phyloP scores from a whole-genome alignment of 306 rosid species.

The Prunus dulcis region DNA sequence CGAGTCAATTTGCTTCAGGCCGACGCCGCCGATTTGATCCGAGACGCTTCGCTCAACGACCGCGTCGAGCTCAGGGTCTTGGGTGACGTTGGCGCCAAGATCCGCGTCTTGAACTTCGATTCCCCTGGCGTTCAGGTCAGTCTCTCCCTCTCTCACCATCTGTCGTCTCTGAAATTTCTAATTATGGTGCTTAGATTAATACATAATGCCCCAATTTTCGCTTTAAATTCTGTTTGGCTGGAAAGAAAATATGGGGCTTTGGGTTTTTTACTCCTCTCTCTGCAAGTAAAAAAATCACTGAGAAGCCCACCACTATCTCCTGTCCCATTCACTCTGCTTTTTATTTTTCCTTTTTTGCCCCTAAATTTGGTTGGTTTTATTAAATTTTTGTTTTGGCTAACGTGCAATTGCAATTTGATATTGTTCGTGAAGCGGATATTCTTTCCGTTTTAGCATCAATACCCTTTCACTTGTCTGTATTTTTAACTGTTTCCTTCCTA shows the following conservation, averaged over 20 bases:
- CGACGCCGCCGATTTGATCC: slow-evolving; percentile 73
- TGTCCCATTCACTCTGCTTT: not conserved
- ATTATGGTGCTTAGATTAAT: not conserved
- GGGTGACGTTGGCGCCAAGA: slow-evolving; percentile 96
- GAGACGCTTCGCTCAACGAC: slow-evolving; percentile 82
- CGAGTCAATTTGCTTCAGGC: slow-evolving; percentile 76
- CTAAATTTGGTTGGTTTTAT: not conserved
- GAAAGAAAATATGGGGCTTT: not conserved
- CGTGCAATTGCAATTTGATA: not conserved
- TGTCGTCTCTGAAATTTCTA: not conserved
- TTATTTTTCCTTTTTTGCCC: not conserved
- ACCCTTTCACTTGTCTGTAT: not conserved
- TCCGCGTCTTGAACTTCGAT: slow-evolving; percentile 82
- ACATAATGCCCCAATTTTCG: not conserved
- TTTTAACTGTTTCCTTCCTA: not conserved
- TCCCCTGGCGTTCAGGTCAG: slow-evolving; percentile 86
- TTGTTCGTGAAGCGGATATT: not conserved
- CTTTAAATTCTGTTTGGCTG: not conserved
- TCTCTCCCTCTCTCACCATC: too few relatives aligned
- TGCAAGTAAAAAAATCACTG: too few relatives aligned
- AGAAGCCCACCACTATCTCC: not conserved
- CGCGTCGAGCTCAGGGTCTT: slow-evolving; percentile 76
- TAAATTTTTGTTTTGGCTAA: not conserved
- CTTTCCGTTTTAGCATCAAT: not conserved
- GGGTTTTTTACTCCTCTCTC: not conserved